Percentiles rank a stretch among this genome's conserved stretches.
Conservation (phyloP, 225 moss, liverwort and hornwort species). For the Pseudoscleropodium purum region DNA sequence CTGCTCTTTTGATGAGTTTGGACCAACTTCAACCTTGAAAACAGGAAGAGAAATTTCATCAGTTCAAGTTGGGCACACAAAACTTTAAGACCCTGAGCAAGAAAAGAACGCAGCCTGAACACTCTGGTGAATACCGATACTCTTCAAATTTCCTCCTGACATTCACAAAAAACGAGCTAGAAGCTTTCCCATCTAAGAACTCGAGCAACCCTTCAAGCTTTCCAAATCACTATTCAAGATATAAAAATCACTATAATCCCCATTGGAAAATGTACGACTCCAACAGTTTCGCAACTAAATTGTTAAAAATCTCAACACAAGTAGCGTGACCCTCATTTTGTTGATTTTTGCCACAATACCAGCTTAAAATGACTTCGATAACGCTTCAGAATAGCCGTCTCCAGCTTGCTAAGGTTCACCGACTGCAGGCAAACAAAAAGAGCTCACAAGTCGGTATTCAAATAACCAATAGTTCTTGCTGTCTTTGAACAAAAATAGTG, state of each 20-base stretch:
- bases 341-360: neutral
- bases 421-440: constrained; percentile 11
- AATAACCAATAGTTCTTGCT: neutral
- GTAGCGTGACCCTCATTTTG: neutral
- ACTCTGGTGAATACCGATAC: neutral
- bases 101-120: neutral
- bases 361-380: constrained; percentile 51
- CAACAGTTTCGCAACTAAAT: neutral
- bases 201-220: neutral
- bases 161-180: neutral
- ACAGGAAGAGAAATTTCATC: neutral
- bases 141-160: neutral
- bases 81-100: neutral
- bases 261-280: neutral
- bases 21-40: constrained; percentile 46
- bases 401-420: constrained; percentile 53
- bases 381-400: constrained; percentile 43
- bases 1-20: constrained; percentile 52
- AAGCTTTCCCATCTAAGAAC: neutral
- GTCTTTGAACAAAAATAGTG: neutral
- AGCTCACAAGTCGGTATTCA: neutral
- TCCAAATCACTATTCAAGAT: neutral
- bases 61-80: neutral
- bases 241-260: neutral
- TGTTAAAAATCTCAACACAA: neutral